Base-by-base conservation (phyloP, 441 rosid genomes). In the Gossypium gossypioides region DNA sequence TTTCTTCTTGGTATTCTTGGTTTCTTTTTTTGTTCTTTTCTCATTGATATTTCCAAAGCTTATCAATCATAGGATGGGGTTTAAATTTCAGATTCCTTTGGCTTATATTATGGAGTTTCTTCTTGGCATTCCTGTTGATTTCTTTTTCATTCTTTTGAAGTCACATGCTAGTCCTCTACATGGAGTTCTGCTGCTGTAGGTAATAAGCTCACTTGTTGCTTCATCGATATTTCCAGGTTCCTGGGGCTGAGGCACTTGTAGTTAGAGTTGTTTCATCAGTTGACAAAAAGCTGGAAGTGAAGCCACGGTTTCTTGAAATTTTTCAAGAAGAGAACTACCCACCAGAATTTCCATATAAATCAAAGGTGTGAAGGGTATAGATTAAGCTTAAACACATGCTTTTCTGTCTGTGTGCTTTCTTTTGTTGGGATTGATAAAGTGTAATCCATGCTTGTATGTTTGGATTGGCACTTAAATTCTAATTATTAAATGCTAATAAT, bases 251-350 rank as follows among this genome's bases (percentile, higher is more conserved):
- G 81, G 75, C 96, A 69, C 98, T 93, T 76, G 99, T 91, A 72
- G 50, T 96, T 55, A 86, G 99, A 81, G 99, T 96, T 80, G 99
- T 96, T 81, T 96, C 98, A 75, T 96, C 98, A 6, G 99, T 91
- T 77, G 97, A 96, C 86, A 96, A 96, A 79, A 93, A 93, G 81
- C 81, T 96, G 84, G 97, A 96, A 84, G 99, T 96, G 80, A 96
- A 96, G 87, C 84, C 84, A 59, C 89, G 91, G 52, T 91, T 96
- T 81, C 94, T 93, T 75, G 98, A 93, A 76, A 91, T 91, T 68
- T 96, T 96, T 77, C 96, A 86, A 55, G 99, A 89, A 67, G 97
- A 93, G 72, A 93, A 84, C 84, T 91, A 93, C 75, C 98, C 99
- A 18, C 79, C 85, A 62, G 99, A 93, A 76, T 93, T 93, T 69